phyloP scores from a whole-genome alignment of 208 protist species.

The Strigomonas galati region DNA sequence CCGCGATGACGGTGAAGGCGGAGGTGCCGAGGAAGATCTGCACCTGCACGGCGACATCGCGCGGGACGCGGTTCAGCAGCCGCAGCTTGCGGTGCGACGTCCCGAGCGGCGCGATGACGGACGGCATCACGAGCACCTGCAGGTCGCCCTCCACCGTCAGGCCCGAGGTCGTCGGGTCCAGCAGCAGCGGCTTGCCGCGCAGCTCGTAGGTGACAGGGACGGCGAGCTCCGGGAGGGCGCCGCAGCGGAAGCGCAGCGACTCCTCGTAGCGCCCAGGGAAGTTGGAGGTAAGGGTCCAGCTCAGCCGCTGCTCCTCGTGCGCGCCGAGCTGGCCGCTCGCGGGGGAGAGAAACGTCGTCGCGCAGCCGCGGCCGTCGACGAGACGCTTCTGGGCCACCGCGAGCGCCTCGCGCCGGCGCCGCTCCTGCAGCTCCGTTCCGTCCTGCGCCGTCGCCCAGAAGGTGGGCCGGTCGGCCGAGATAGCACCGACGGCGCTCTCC shows the following conservation, averaged over 20 bases:
- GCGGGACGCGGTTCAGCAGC: constrained; percentile 83
- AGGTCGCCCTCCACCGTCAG: constrained; percentile 51
- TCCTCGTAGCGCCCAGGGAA: constrained; percentile 80
- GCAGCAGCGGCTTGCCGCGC: constrained; percentile 70
- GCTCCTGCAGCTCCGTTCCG: constrained; percentile 51
- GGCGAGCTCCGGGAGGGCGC: constrained; percentile 35
- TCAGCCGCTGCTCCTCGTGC: constrained; percentile 29
- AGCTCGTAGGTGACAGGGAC: constrained; percentile 64
- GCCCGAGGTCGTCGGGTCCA: constrained; percentile 77
- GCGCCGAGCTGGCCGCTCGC: constrained; percentile 25
- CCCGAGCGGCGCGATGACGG: constrained; percentile 74
- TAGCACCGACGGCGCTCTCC: neutral
- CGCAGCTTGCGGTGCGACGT: constrained; percentile 61
- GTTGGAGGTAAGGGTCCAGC: constrained; percentile 51
- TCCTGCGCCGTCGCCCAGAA: constrained; percentile 74
- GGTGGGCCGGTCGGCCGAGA: constrained; percentile 14
- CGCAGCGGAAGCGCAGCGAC: constrained; percentile 52
- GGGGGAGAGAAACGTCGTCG: constrained; percentile 27
- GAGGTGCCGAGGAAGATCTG: constrained; percentile 56
- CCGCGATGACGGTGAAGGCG: constrained; percentile 64
- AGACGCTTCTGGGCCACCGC: constrained; percentile 56
- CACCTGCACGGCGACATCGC: constrained; percentile 77
- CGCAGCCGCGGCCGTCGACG: constrained; percentile 73
- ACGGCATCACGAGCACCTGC: constrained; percentile 81
- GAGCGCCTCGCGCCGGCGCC: constrained; percentile 43